Evolutionary conservation across 257 asterid species (phyloP), one percentile per base, ranked within the genome.

Genomic region (Scutellaria baicalensis): DNA sequence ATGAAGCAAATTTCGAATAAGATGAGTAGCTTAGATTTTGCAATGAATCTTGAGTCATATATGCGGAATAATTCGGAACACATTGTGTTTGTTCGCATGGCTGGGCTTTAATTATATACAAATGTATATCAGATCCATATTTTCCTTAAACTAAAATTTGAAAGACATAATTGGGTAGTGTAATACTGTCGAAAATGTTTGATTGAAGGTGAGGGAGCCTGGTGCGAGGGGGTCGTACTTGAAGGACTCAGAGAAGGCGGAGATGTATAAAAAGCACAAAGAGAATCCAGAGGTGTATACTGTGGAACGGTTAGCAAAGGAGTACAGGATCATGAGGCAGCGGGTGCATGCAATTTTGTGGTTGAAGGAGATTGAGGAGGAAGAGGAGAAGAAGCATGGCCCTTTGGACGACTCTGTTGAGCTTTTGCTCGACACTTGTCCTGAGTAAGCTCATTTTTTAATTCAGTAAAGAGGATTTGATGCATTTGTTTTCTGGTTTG

Each of bases 261-360:
- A 93, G 81, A 91, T 93, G 88, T 93, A 89, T 69, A 86, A 80
- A 75, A 91, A 89, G 75, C 97, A 93, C 78, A 93, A 87, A 79
- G 89, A 89, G 79, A 89, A 93, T 71, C 99, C 97, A 0, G 97
- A 83, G 81, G 81, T 73, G 42, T 89, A 87, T 64, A 91, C 96
- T 0, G 94, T 93, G 64, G 99, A 93, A 86, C 87, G 73, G 79
- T 73, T 93, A 72, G 99, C 99, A 12, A 87, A 91, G 77, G 99
- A 93, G 3, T 93, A 93, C 66, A 84, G 96, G 80, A 77, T 93
- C 65, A 91, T 93, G 96, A 91, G 97, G 90, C 99, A 93, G 81
- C 76, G 99, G 68, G 99, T 93, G 60, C 97, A 89, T 17, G 97
- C 99, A 8, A 93, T 93, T 78, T 77, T 93, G 70, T 91, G 89